phyloP scores from a whole-genome alignment of 257 asterid species.

The Rauvolfia tetraphylla region DNA sequence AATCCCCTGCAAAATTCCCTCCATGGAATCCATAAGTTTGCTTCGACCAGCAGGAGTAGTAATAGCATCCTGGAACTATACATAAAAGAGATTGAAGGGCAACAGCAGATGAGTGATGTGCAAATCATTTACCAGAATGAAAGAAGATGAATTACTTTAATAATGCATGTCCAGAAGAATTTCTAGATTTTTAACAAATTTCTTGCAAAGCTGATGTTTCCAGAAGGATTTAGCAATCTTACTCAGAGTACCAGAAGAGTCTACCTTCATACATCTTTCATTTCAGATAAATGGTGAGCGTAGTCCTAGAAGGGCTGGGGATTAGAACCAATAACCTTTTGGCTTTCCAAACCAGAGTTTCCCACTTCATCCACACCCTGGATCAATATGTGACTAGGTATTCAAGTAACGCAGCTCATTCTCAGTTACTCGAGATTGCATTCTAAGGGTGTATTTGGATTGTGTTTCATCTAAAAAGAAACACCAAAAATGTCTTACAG shows the following conservation, averaged over 20 bases:
- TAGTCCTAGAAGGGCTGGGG: neutral
- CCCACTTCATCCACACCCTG: neutral
- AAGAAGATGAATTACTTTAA: neutral
- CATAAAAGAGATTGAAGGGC: slow-evolving; percentile 14
- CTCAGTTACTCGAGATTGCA: neutral
- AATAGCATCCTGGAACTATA: slow-evolving; percentile 76
- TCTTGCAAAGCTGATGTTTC: neutral
- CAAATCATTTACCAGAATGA: slow-evolving; percentile 4
- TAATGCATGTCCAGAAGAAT: slow-evolving; percentile 5
- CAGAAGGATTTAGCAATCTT: neutral
- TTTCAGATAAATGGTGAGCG: neutral
- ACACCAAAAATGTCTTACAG: no score
- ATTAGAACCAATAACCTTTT: neutral
- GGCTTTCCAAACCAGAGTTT: no score
- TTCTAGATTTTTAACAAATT: neutral
- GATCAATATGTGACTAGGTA: neutral
- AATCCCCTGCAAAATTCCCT: slow-evolving; percentile 64
- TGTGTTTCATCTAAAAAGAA: no score
- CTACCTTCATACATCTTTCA: neutral
- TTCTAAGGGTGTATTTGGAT: no score
- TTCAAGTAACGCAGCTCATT: neutral
- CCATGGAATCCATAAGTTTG: slow-evolving; percentile 66
- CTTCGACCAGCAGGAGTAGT: slow-evolving; percentile 57
- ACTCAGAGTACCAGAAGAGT: neutral
- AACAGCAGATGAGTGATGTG: neutral